Evolutionary conservation across 164 flowering plant species (phyloP).

Genomic region (Houttuynia cordata): DNA sequence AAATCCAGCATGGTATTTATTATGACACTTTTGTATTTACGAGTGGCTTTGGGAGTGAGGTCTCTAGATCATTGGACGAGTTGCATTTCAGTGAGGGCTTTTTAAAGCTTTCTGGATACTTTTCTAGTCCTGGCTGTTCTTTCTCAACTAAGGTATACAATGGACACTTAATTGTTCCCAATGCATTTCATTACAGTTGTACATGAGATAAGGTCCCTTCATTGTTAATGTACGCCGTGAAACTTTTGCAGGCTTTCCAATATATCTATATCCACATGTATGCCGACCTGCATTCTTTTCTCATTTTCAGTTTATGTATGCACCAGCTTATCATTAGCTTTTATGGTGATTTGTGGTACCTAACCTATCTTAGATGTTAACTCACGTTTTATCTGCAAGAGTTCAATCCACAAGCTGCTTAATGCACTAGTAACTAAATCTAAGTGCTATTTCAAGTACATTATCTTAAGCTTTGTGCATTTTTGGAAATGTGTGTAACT

Average conservation of each 20-base stretch:
- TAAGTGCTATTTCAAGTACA: constrained; percentile 13
- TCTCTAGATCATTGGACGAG: constrained; percentile 31
- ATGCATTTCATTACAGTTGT: not conserved
- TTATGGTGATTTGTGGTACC: not conserved
- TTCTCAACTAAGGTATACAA: constrained; percentile 47
- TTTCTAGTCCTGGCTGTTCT: constrained; percentile 38
- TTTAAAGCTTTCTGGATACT: constrained; percentile 57
- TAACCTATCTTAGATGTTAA: constrained; percentile 52
- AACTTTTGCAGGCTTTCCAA: constrained; percentile 68
- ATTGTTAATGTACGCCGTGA: constrained; percentile 2
- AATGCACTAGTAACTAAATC: constrained; percentile 41
- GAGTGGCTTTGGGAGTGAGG: constrained; percentile 48
- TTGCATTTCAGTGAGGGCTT: constrained; percentile 38
- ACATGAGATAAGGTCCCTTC: not conserved
- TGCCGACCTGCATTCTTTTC: not conserved
- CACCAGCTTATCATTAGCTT: constrained; percentile 26
- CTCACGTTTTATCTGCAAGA: constrained; percentile 55
- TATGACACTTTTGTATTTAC: too few species aligned
- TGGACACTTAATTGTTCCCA: not conserved
- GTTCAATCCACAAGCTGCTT: constrained; percentile 74
- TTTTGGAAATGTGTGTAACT: too few species aligned
- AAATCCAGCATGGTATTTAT: too few species aligned
- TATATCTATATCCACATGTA: constrained; percentile 76
- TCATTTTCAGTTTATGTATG: constrained; percentile 1
- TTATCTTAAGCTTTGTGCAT: too few species aligned